Base-by-base conservation (phyloP, 1,284 basidiomycete species). In the Bondarzewia mesenterica region DNA sequence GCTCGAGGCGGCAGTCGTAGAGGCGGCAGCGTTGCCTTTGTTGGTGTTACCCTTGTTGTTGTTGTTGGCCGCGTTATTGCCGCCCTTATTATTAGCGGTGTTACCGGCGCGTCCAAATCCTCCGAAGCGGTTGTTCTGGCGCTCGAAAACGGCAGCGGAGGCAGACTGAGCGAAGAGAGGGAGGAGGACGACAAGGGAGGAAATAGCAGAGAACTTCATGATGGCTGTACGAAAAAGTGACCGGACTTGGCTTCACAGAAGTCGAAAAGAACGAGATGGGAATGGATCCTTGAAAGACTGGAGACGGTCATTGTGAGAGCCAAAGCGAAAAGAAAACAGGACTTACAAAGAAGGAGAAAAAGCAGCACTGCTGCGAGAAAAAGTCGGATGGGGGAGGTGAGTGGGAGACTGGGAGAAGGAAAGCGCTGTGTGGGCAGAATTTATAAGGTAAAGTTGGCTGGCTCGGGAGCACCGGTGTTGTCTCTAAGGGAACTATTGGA, bases 151-250 rank as follows among this genome's bases (percentile, higher is more conserved):
- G 44, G 63, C 54, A 42, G 72, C 75, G 39, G 62, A 56, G 40
- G 63, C 72, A 42, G 63, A 53, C 50, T 59, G 61, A n/a, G 66
- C 63, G 50, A 78, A 50, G 47, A 72, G 56, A 38, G 77, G 70
- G 45, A 76, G 59, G 53, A 74, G 45, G 51, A 72, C 57, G 50
- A 75, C 53, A 52, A 73, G 56, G 46, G 69, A 56, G 32, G 72
- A 63, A 51, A 75, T 52, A 42, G 67, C 62, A 52, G 62, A 59
- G 27, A 71, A 66, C 78, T 81, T 80, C 59, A 54, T 66, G 59
- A 40, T 45, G 46, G 29, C 25, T 51, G 49, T 47, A 54, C 52
- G 46, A 52, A 52, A 59, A 52, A 37, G 49, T 50, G 37, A 56
- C 53, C 50, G 49, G 57, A 57, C 53, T 51, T 52, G 61, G 65